phyloP scores from a whole-genome alignment of 768 basidiomycete species.

The Suillus sp. region DNA sequence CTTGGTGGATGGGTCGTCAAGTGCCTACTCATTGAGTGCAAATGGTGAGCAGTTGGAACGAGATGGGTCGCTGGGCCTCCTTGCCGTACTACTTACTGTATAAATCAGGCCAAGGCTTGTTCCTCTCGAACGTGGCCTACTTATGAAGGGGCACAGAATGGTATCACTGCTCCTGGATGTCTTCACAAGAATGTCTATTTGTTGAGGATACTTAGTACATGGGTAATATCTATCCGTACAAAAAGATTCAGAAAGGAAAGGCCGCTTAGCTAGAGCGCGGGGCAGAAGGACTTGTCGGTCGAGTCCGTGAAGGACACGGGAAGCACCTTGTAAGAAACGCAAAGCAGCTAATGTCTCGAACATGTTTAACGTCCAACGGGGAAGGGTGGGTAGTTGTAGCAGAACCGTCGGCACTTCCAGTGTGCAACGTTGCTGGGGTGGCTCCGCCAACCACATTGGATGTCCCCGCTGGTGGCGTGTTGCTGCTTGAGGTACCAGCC shows the following conservation, averaged over 20 bases:
- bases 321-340: background rate
- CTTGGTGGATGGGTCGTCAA: too few species aligned
- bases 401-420: background rate
- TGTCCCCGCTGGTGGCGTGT: background rate
- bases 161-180: too few species aligned
- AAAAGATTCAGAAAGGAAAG: background rate
- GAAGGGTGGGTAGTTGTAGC: background rate
- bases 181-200: too few species aligned
- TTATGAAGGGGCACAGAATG: too few species aligned
- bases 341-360: background rate
- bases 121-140: slow-evolving; percentile 99
- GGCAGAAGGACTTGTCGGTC: background rate
- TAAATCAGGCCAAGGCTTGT: slow-evolving; percentile 37
- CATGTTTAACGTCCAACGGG: background rate
- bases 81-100: too few species aligned
- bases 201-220: too few species aligned
- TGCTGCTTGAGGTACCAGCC: background rate
- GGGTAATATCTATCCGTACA: too few species aligned
- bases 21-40: too few species aligned
- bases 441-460: background rate
- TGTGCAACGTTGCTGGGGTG: background rate
- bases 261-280: background rate
- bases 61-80: too few species aligned
- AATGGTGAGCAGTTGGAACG: too few species aligned
- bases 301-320: background rate